A percentile compares a stretch with the other conserved stretches of the same genome.
Evolutionary conservation across 352 stramenopile genomes (phyloP).

Genomic region (Phytophthora brassicae): DNA sequence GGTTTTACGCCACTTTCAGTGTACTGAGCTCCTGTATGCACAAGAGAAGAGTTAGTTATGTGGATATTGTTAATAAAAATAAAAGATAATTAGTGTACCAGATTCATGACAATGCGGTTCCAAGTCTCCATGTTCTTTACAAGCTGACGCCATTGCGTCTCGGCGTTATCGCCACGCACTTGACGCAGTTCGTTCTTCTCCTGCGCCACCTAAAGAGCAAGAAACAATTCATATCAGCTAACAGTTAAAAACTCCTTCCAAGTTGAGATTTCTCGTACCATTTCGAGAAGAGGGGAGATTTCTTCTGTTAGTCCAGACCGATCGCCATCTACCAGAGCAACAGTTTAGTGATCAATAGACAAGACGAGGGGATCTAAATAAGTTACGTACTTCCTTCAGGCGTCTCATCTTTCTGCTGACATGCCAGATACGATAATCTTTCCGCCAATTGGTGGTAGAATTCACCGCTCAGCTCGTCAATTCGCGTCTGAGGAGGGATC

Average conservation of each 20-base stretch:
- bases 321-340: constrained; percentile 12
- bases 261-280: constrained; percentile 34
- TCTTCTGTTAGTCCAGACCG: constrained; percentile 20
- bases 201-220: constrained; percentile 36
- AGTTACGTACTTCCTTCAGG: constrained; percentile 12
- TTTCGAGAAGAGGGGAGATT: constrained; percentile 40
- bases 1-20: constrained; percentile 18
- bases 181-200: constrained; percentile 43
- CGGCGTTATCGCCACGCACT: constrained; percentile 35
- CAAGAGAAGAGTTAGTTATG: constrained; percentile 3
- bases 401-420: constrained; percentile 18
- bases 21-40: constrained; percentile 37
- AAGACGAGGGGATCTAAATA: not conserved
- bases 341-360: not conserved
- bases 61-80: not conserved
- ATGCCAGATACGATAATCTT: constrained; percentile 40
- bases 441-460: constrained; percentile 69
- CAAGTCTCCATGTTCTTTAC: constrained; percentile 87
- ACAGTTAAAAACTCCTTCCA: not conserved
- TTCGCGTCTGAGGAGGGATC: constrained; percentile 54
- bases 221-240: not conserved
- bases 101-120: constrained; percentile 84
- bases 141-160: constrained; percentile 73
- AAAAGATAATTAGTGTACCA: constrained; percentile 46
- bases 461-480: constrained; percentile 56